Evolutionary conservation across 164 flowering plant genomes (phyloP).

Genomic region (Magnolia kwangsiensis): DNA sequence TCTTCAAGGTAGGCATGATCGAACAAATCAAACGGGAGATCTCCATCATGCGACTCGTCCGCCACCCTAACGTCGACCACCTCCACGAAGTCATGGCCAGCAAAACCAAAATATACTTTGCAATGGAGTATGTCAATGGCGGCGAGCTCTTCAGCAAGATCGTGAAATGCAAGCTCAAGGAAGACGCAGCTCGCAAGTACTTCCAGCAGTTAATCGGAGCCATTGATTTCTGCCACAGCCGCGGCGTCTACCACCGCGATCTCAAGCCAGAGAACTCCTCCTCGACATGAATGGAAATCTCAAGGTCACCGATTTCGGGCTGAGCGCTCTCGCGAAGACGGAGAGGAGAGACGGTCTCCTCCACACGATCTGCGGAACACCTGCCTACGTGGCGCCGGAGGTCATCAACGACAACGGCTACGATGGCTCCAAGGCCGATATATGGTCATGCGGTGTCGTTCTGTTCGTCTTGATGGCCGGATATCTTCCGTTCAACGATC

Average conservation of each 20-base stretch:
- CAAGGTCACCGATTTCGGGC: slow-evolving; percentile 32
- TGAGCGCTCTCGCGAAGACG: slow-evolving; percentile 23
- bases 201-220: slow-evolving; percentile 32
- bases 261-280: slow-evolving; percentile 36
- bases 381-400: slow-evolving; percentile 35
- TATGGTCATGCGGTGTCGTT: slow-evolving; percentile 37
- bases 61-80: slow-evolving; percentile 27
- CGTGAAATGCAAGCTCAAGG: slow-evolving; percentile 29
- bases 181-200: slow-evolving; percentile 24
- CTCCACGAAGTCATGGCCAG: slow-evolving; percentile 36
- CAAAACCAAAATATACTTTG: slow-evolving; percentile 29
- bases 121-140: slow-evolving; percentile 30
- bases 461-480: slow-evolving; percentile 31
- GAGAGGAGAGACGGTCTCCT: slow-evolving; percentile 29
- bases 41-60: slow-evolving; percentile 27
- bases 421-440: slow-evolving; percentile 34
- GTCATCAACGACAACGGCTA: slow-evolving; percentile 30
- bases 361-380: slow-evolving; percentile 37
- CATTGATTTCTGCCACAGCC: slow-evolving; percentile 32
- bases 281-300: slow-evolving; percentile 32
- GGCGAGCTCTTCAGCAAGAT: slow-evolving; percentile 36
- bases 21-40: slow-evolving; percentile 38
- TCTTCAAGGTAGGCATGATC: slow-evolving; percentile 22
- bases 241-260: slow-evolving; percentile 36
- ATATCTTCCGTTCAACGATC: slow-evolving; percentile 32